Percentiles rank a stretch among this genome's conserved stretches.
Evolutionary conservation across 345 rosid genomes (phyloP).

Genomic region (Lumnitzera racemosa): DNA sequence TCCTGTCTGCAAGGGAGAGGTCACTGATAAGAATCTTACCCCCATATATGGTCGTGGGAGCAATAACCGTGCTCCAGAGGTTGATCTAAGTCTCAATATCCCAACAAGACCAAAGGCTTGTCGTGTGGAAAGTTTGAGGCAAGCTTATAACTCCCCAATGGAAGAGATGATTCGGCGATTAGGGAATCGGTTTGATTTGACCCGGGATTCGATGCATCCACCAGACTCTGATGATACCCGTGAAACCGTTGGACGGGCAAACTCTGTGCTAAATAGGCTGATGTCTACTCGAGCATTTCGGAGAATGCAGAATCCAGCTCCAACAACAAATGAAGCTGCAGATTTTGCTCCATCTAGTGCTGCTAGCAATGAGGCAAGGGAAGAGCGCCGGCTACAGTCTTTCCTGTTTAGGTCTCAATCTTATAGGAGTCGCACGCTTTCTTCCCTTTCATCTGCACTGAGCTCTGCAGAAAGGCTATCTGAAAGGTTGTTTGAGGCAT

Average conservation of each 20-base stretch:
- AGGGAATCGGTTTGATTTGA: constrained; percentile 25
- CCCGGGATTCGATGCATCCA: constrained; percentile 15
- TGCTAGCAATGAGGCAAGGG: constrained; percentile 40
- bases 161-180: constrained; percentile 70
- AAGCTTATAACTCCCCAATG: constrained; percentile 49
- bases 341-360: constrained; percentile 43
- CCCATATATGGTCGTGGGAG: constrained; percentile 85
- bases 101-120: constrained; percentile 73
- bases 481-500: constrained; percentile 50
- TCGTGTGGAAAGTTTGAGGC: constrained; percentile 89
- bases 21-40: constrained; percentile 57
- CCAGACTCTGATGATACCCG: constrained; percentile 36
- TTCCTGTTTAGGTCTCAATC: constrained; percentile 44
- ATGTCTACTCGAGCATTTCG: constrained; percentile 67
- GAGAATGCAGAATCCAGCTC: constrained; percentile 49
- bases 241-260: constrained; percentile 47
- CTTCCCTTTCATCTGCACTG: constrained; percentile 40
- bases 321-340: constrained; percentile 38
- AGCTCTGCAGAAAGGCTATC: constrained; percentile 23
- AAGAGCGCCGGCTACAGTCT: constrained; percentile 41
- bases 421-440: constrained; percentile 41
- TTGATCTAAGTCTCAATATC: constrained; percentile 53
- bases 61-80: constrained; percentile 42
- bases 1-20: constrained; percentile 97
- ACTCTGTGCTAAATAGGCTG: constrained; percentile 47